Evolutionary conservation across 2,329 filamentous ascomycete species (phyloP).

Genomic region (Neocucurbitaria cava): DNA sequence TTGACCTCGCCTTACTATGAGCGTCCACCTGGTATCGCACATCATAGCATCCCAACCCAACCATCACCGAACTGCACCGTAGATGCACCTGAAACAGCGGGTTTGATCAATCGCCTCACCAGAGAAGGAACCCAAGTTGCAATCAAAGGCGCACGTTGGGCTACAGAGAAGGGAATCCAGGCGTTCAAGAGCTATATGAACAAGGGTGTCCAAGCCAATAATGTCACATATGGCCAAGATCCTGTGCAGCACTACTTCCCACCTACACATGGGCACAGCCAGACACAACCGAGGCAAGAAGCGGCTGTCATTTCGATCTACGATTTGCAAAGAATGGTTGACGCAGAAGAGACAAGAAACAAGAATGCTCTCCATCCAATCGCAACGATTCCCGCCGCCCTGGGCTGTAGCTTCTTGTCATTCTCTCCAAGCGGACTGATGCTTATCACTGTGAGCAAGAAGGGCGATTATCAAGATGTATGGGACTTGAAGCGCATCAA

Average conservation of each 20-base stretch:
- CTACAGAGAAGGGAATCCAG: conserved; percentile 77
- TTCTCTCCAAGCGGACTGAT: conserved; percentile 77
- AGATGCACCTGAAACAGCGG: conserved; percentile 75
- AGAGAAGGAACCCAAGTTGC: conserved; percentile 80
- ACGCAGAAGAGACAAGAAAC: conserved; percentile 56
- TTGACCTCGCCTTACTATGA: conserved; percentile 59
- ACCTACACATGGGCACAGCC: conserved; percentile 74
- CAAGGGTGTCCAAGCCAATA: conserved; percentile 37
- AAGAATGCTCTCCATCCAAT: conserved; percentile 65
- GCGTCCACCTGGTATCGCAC: conserved; percentile 63
- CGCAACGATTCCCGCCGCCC: conserved; percentile 72
- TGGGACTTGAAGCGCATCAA: conserved; percentile 76
- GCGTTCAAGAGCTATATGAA: conserved; percentile 86
- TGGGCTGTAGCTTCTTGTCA: conserved; percentile 82
- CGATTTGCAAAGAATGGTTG: conserved; percentile 68
- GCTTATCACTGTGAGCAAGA: conserved; percentile 80
- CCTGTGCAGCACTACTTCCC: conserved; percentile 67
- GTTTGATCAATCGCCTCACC: conserved; percentile 77
- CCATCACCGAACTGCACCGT: conserved; percentile 71
- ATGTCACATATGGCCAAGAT: conserved; percentile 37
- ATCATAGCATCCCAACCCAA: conserved; percentile 72
- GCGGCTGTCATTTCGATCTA: conserved; percentile 77
- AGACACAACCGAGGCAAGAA: conserved; percentile 61
- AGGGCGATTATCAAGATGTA: conserved; percentile 82
- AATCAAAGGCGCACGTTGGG: conserved; percentile 76